Conservation (phyloP, 2,329 filamentous ascomycete species). For the Eutypa lata region DNA sequence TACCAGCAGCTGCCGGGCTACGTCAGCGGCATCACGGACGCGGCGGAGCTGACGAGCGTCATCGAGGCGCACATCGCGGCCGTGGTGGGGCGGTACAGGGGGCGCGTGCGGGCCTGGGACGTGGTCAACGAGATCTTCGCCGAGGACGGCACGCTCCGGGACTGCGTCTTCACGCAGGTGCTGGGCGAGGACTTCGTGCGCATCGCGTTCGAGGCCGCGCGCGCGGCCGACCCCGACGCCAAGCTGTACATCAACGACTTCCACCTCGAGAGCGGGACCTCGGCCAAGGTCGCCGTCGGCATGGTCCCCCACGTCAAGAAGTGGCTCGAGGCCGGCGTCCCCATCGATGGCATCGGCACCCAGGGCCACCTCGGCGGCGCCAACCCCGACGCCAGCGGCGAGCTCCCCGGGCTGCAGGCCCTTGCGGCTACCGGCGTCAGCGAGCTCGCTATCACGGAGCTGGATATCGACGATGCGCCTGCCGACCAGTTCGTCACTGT, state of each 20-base stretch:
- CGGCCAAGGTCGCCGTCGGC: conserved; percentile 49
- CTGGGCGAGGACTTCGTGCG: conserved; percentile 65
- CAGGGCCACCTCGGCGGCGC: conserved; percentile 42
- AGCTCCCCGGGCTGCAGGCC: conserved; percentile 37
- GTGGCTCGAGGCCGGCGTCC: conserved; percentile 49
- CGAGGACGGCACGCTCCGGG: conserved; percentile 54
- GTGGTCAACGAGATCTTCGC: conserved; percentile 61
- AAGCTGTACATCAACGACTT: conserved; percentile 73
- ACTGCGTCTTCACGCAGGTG: conserved; percentile 60
- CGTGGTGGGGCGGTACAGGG: conserved; percentile 54
- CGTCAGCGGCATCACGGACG: conserved; percentile 26
- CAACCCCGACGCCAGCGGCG: conserved; percentile 34
- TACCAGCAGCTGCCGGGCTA: conserved; percentile 49
- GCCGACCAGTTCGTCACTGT: conserved; percentile 41
- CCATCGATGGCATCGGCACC: conserved; percentile 55
- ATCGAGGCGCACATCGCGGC: conserved; percentile 56
- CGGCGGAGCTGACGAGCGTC: conserved; percentile 43
- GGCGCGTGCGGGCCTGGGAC: conserved; percentile 59
- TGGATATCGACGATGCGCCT: conserved; percentile 49
- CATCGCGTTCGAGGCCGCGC: conserved; percentile 66
- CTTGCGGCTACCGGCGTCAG: conserved; percentile 38
- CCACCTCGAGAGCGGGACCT: conserved; percentile 57
- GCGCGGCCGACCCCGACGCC: conserved; percentile 59
- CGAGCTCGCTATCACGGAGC: conserved; percentile 56
- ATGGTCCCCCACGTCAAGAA: conserved; percentile 48